Evolutionary conservation across 1,284 basidiomycete genomes (phyloP), one percentile per base, ranked within the genome.

Genomic region (Rhodotorula mucilaginosa): DNA sequence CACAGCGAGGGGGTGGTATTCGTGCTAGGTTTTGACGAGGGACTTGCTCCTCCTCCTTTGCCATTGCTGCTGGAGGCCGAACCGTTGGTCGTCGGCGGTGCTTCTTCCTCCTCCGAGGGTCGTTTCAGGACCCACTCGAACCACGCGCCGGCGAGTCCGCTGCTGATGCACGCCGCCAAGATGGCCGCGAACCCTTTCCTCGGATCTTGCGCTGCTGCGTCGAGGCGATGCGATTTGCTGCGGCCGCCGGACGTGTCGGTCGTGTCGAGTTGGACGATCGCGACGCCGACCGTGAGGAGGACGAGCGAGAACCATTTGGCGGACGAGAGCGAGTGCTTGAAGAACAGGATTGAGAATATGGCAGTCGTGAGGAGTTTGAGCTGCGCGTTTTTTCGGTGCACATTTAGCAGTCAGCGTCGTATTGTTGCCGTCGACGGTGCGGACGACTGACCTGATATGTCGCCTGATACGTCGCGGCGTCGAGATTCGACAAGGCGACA

Each of bases 321-420:
- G 8, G 16, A 12, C 5, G 75, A 72, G 34, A 79, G 66, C 29
- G 61, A 48, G 34, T 69, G 71, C 16, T 61, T 58, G 66, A 78
- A 79, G 67, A 79, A 72, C 7, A 74, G 10, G 61, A 76, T 67
- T 10, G 75, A 76, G 62, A 78, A 79, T 52, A 78, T 31, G n/a
- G 78, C 78, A 10, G 78, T 74, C 7, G 78, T 78, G 57, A 79
- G 74, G 51, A 79, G 74, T 47, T 79, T 79, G 67, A 79, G 74
- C 67, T 79, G 77, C 16, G 49, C 19, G 19, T 23, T 7, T 51
- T 51, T 44, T 13, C 7, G 39, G 12, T 10, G 39, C 39, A 44
- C 8, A 44, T 10, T 44, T 10, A 0, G 46, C 2, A 31, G 19
- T 5, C n/a, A 29, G 44, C 15, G 15, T 29, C 23, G 73, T 68